Percentiles rank a stretch among this genome's conserved stretches.
Conservation (phyloP, 2,329 filamentous ascomycete genomes). For the Mycocentrospora acerina region DNA sequence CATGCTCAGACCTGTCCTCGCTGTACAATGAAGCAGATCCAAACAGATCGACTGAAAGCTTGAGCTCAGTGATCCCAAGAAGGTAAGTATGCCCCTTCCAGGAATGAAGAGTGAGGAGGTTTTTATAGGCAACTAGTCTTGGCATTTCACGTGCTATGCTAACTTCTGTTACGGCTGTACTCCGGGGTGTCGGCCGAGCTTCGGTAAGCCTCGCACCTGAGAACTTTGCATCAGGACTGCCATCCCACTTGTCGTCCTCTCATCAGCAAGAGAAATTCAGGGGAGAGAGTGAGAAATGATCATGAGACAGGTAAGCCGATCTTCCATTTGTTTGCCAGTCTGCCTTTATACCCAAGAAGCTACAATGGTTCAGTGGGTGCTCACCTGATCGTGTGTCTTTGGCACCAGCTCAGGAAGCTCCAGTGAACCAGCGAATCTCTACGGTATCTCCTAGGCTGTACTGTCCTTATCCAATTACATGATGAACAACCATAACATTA, state of each 20-base stretch:
- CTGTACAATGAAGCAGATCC: conserved; percentile 42
- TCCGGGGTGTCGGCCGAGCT: not conserved
- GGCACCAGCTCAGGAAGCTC: not conserved
- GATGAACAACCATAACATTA: conserved; percentile 43
- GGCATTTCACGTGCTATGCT: too few species aligned
- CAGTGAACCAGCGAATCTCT: not conserved
- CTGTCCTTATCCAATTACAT: conserved; percentile 9
- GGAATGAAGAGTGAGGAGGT: too few species aligned
- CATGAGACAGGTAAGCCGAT: conserved; percentile 10
- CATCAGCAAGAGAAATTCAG: not conserved
- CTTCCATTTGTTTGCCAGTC: not conserved
- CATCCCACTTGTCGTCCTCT: not conserved
- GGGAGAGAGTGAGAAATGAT: conserved; percentile 6
- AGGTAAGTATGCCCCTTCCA: conserved; percentile 26
- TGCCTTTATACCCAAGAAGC: too few species aligned
- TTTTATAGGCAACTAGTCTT: too few species aligned
- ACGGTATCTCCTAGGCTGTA: not conserved
- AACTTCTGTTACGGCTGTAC: not conserved
- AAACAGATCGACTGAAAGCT: conserved; percentile 26
- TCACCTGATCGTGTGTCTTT: too few species aligned
- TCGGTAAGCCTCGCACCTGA: not conserved
- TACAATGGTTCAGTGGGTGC: too few species aligned
- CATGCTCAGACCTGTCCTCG: conserved; percentile 33
- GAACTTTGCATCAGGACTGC: not conserved
- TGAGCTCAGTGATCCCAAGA: conserved; percentile 35